These are phyloP conservation scores for Xylaria polymorpha DNA, from an alignment of 2,329 filamentous ascomycete species.

Conservation along the genomic window DNA sequence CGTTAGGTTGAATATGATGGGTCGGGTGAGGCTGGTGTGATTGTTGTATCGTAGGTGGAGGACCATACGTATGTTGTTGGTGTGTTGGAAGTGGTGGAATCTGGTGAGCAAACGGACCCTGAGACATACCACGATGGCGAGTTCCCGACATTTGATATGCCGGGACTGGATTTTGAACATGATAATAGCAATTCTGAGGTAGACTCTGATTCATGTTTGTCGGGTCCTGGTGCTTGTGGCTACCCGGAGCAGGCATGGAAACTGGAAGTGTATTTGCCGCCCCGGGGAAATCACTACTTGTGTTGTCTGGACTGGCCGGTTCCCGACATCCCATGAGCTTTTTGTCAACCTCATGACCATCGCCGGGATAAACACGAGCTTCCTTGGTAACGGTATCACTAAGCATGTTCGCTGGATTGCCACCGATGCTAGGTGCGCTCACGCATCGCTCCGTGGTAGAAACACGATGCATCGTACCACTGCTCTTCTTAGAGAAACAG, in stretches of 20 bases:
- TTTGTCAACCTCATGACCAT: constrained; percentile 23
- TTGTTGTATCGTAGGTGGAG: constrained; percentile 11
- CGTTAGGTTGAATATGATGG: constrained; percentile 1
- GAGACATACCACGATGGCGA: constrained; percentile 6
- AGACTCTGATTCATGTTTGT: neutral
- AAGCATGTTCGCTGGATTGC: neutral
- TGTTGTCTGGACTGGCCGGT: neutral
- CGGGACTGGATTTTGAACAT: neutral
- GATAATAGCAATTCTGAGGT: neutral
- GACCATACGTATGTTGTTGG: constrained; percentile 2
- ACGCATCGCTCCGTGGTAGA: constrained; percentile 13
- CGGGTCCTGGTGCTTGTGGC: neutral
- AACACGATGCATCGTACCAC: neutral
- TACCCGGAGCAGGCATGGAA: neutral
- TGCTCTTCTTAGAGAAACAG: neutral
- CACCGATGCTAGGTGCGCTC: constrained; percentile 34
- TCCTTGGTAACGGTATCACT: neutral
- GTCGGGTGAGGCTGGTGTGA: neutral
- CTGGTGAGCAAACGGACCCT: constrained; percentile 26
- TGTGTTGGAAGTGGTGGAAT: constrained; percentile 15
- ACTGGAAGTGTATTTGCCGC: neutral
- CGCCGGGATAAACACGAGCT: constrained; percentile 26
- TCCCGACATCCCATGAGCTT: constrained; percentile 28
- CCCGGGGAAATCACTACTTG: neutral
- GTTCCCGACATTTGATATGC: neutral